Percentiles rank a stretch among this genome's conserved stretches.
Conservation (phyloP, 1,284 basidiomycete species). For the Cryptococcus depauperatus region DNA sequence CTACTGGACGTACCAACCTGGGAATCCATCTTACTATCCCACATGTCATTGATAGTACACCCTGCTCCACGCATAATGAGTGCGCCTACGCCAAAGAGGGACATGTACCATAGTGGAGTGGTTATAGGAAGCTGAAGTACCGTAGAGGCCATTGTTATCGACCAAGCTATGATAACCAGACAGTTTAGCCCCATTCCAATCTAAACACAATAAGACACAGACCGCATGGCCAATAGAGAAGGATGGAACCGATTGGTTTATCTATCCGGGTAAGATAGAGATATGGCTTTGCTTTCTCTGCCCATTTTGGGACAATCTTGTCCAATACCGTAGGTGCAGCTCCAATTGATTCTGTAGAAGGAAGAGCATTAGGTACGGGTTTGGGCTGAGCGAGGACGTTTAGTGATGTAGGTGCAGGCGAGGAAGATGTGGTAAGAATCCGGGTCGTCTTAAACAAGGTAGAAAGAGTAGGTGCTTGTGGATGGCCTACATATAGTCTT, state of each 20-base stretch:
- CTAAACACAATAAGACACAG: constrained; percentile 40
- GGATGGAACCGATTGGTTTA: constrained; percentile 88
- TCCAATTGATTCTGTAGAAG: constrained; percentile 1
- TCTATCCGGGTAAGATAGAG: constrained; percentile 78
- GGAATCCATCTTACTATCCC: constrained; percentile 86
- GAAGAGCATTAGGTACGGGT: not conserved
- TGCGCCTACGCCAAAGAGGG: constrained; percentile 82
- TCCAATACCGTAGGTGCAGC: constrained; percentile 18
- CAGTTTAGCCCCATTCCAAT: not conserved
- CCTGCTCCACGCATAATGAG: constrained; percentile 96
- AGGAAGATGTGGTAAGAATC: not conserved
- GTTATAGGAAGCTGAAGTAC: constrained; percentile 58
- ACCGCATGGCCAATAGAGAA: constrained; percentile 92
- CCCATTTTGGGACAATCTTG: constrained; percentile 29
- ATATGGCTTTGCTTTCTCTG: constrained; percentile 55
- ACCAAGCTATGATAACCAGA: constrained; percentile 62
- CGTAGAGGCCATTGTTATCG: constrained; percentile 87
- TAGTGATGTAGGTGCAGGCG: not conserved
- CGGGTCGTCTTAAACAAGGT: not conserved
- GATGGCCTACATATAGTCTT: too few species aligned
- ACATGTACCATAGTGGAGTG: constrained; percentile 63
- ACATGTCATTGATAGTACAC: constrained; percentile 98
- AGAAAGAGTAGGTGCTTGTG: not conserved
- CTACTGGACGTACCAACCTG: constrained; percentile 70
- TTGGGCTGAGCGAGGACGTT: not conserved